Evolutionary conservation across 768 basidiomycete species (phyloP), one percentile per base, ranked within the genome.

Genomic region (Tephrocybe sp.): DNA sequence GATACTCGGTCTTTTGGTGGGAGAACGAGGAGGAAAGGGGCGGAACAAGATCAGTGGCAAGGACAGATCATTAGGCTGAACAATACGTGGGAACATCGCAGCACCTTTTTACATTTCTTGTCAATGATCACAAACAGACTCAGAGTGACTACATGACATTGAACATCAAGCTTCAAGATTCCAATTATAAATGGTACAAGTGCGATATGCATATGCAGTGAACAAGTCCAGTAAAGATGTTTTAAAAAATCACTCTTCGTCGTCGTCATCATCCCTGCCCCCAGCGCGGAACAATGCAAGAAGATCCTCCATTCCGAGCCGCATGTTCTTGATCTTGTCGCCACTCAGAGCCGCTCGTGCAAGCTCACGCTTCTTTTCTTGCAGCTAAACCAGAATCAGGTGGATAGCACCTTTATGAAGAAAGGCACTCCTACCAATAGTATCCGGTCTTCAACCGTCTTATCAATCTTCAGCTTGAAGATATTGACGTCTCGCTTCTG

Each of bases 401-500:
- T 15, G 40, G 18, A 30, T 19, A 4, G 4, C 33, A 15, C 3
- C 16, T 23, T 30, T 18, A 15, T 18, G 21, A 36, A 3, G 18
- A 11, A 31, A 15, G 3, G n/a, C 16, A 42, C 22, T 60, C 70
- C 44, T 50, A 89, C 88, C 57, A 70, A 72, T 27, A 94, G 70
- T 54, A 95, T 92, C 40, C 94, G 84, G 60, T 91, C 83, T 61
- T 95, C 94, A 7, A 97, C 89, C 1, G 91, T 93, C 22, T 82
- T 74, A 34, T 86, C 83, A 47, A 97, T 86, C 57, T 86, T 91
- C 24, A 98, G 79, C 68, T 93, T 93, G 73, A 83, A 90, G 54
- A 93, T 94, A 60, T 87, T 82, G 33, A 97, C 94, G 53, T 87
- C 80, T 22, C 85, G 81, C 41, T 74, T 87, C 69, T 98, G 94